A percentile compares a stretch with the other conserved stretches of the same genome.
These are phyloP conservation scores for Panicum hallii DNA, from an alignment of 202 grass and related monocot species.

Conservation along the genomic window DNA sequence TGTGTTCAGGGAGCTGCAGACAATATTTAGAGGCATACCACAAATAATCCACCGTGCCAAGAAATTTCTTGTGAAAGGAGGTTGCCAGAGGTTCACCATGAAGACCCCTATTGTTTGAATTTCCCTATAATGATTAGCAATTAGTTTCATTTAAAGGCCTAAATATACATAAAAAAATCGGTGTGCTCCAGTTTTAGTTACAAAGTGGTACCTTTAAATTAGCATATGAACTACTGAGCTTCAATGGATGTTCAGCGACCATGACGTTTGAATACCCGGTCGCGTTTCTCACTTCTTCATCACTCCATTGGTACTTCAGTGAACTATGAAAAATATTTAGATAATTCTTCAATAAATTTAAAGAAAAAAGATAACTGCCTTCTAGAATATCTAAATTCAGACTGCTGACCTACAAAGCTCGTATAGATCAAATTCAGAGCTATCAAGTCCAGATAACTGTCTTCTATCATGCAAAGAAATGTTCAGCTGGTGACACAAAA, in stretches of 20 bases:
- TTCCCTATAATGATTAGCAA: slow-evolving; percentile 55
- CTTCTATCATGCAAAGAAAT: slow-evolving; percentile 80
- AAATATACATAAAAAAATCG: not conserved
- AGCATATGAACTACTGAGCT: slow-evolving; percentile 77
- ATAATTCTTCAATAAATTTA: not conserved
- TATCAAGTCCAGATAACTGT: slow-evolving; percentile 63
- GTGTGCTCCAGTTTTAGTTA: slow-evolving; percentile 7
- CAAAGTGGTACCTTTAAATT: slow-evolving; percentile 66
- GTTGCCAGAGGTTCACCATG: slow-evolving; percentile 80
- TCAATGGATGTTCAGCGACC: slow-evolving; percentile 72
- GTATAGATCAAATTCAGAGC: slow-evolving; percentile 41
- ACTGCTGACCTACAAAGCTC: slow-evolving; percentile 50
- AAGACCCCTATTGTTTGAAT: slow-evolving; percentile 70
- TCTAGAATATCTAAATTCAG: not conserved
- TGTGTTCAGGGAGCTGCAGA: slow-evolving; percentile 13
- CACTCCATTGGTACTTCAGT: slow-evolving; percentile 59
- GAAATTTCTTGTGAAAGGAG: slow-evolving; percentile 85
- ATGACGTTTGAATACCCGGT: slow-evolving; percentile 65
- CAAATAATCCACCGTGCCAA: slow-evolving; percentile 94
- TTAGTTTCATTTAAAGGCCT: slow-evolving; percentile 27
- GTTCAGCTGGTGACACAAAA: slow-evolving; percentile 67
- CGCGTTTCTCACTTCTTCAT: slow-evolving; percentile 67
- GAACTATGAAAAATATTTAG: slow-evolving; percentile 40
- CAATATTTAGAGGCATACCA: slow-evolving; percentile 59
- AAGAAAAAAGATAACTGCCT: not conserved